Conservation (phyloP, 352 stramenopile species). For the Phytopythium litorale region DNA sequence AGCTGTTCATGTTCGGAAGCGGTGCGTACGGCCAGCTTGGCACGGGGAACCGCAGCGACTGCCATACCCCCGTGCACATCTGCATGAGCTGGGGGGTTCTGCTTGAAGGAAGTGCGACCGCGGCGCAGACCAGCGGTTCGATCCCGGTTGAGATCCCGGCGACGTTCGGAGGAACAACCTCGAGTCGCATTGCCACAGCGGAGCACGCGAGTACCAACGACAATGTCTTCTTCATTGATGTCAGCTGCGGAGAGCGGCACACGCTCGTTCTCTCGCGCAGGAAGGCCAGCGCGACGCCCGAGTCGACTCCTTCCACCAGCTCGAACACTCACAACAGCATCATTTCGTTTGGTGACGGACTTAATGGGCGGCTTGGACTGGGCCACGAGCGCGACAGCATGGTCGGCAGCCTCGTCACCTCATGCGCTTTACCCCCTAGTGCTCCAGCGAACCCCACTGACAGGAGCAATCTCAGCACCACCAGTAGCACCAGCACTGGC, state of each 20-base stretch:
- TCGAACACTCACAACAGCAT: constrained; percentile 28
- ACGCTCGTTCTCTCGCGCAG: constrained; percentile 38
- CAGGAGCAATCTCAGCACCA: not conserved
- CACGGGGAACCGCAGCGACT: constrained; percentile 22
- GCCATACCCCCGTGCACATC: constrained; percentile 23
- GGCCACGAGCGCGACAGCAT: constrained; percentile 45
- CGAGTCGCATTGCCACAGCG: not conserved
- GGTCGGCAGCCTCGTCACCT: constrained; percentile 35
- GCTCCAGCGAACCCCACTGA: not conserved
- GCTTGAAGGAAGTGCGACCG: constrained; percentile 5
- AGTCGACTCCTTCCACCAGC: not conserved
- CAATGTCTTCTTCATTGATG: constrained; percentile 44
- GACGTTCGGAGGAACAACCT: not conserved
- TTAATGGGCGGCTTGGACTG: constrained; percentile 59
- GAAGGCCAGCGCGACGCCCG: not conserved
- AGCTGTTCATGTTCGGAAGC: constrained; percentile 70
- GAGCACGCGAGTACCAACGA: constrained; percentile 19
- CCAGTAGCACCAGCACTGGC: not conserved
- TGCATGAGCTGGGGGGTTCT: constrained; percentile 38
- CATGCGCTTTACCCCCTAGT: constrained; percentile 15
- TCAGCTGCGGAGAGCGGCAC: constrained; percentile 70
- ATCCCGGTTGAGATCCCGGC: not conserved
- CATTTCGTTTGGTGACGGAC: constrained; percentile 63
- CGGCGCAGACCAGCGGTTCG: not conserved
- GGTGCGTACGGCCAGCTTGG: constrained; percentile 56